Conservation (phyloP, 495 filamentous ascomycete genomes). For the Lophiostoma macrostomum region DNA sequence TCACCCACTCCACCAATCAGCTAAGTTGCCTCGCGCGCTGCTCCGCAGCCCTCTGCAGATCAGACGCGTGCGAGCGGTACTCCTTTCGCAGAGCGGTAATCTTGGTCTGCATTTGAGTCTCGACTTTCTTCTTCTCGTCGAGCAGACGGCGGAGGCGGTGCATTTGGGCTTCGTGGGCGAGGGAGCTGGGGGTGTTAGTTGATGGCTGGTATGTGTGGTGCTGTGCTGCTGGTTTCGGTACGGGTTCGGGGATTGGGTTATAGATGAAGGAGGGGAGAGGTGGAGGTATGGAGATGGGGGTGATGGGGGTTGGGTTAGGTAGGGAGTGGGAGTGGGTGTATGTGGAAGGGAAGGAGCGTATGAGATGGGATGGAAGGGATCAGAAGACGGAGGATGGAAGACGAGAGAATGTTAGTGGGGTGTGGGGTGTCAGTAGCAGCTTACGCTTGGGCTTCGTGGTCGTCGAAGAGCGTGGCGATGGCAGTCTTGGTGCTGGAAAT, state of each 20-base stretch:
- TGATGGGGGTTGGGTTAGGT: not conserved
- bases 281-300: not conserved
- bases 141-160: slow-evolving; percentile 8
- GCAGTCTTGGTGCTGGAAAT: not conserved
- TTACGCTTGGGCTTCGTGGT: slow-evolving; percentile 18
- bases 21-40: not conserved
- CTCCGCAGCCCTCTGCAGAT: slow-evolving; percentile 12
- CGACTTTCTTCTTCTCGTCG: slow-evolving; percentile 8
- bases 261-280: not conserved
- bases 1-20: no score
- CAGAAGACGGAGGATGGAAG: not conserved
- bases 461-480: slow-evolving; percentile 13
- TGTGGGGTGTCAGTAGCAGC: not conserved
- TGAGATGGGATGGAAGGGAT: not conserved
- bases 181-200: slow-evolving; percentile 6
- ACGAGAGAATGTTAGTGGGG: not conserved
- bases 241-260: not conserved
- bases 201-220: no score
- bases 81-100: not conserved
- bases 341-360: not conserved
- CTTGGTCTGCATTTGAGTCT: slow-evolving; percentile 2
- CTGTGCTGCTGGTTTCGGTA: no score
- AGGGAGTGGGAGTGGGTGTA: not conserved
- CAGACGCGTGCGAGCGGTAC: slow-evolving; percentile 6
- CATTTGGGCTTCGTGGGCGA: slow-evolving; percentile 12